These are phyloP conservation scores for Anthracocystis setariae DNA, from an alignment of 1,284 basidiomycete genomes.

Conservation along the genomic window DNA sequence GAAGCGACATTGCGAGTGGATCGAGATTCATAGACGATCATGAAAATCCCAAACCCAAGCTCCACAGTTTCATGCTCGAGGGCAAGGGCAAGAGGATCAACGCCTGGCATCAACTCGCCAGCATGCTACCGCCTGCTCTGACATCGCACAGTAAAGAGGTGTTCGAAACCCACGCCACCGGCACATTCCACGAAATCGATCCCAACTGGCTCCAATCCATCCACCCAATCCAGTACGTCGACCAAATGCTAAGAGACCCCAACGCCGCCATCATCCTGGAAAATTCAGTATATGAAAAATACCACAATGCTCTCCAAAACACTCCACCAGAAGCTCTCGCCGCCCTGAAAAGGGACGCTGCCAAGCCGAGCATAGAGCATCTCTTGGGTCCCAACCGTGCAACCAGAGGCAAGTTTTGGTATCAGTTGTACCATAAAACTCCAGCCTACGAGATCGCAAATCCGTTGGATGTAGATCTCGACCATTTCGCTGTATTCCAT, in stretches of 20 bases:
- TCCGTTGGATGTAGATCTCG: slow-evolving; percentile 12
- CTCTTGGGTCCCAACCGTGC: not conserved
- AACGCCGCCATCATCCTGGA: slow-evolving; percentile 12
- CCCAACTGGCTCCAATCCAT: slow-evolving; percentile 1
- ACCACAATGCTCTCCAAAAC: not conserved
- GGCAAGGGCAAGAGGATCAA: not conserved
- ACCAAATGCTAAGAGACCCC: slow-evolving; percentile 10
- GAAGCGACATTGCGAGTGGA: not conserved
- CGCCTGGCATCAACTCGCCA: slow-evolving; percentile 4
- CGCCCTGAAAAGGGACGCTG: not conserved
- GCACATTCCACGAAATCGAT: not conserved
- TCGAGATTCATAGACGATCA: slow-evolving; percentile 6
- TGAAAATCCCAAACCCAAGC: not conserved
- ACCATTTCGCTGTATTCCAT: slow-evolving; percentile 9
- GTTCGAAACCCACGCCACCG: not conserved
- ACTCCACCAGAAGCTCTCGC: slow-evolving; percentile 2
- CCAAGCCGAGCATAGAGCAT: not conserved
- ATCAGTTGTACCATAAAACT: not conserved
- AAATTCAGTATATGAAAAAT: slow-evolving; percentile 10
- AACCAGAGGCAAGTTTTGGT: slow-evolving; percentile 11
- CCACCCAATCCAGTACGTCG: slow-evolving; percentile 29
- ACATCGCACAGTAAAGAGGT: slow-evolving; percentile 5
- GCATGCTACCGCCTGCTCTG: slow-evolving; percentile 6
- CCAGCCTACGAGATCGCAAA: slow-evolving; percentile 10
- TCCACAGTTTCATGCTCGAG: not conserved